Base-by-base conservation (phyloP, 768 basidiomycete genomes). In the Auricularia cornea region DNA sequence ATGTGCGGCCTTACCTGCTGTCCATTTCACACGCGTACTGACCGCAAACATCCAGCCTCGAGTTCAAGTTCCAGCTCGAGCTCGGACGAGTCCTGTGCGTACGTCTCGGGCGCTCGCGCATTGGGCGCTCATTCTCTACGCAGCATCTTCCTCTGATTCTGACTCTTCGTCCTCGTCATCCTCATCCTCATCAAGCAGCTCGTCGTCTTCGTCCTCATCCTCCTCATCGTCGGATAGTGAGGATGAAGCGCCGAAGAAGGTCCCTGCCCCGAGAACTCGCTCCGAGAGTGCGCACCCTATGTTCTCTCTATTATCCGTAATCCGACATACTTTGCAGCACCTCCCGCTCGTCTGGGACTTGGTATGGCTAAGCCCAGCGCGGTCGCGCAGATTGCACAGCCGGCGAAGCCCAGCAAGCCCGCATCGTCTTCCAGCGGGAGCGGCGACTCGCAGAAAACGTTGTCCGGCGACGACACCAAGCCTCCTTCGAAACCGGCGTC, bases 11-110 rank as follows among this genome's bases (percentile, higher is more conserved):
- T n/a, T n/a, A n/a, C n/a, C n/a, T n/a, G n/a, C n/a, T n/a, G n/a
- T n/a, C n/a, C 35, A 38, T 38, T 38, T 38, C 35, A 38, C 35
- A 38, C 8, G 10, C 10, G 35, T 14, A 14, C 35, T 38, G 35
- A 38, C 16, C 35, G 16, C 35, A 38, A 8, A 60, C 67, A 70
- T 52, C 38, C 69, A 59, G 67, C 72, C 29, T 70, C 72, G 1
- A 72, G 63, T 65, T 72, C 72, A 1, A 72, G 63, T 65, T 72
- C 72, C 28, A 67, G 67, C 61, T 74, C 73, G 18, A 59, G 38
- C 44, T 59, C 59, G 16, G 62, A 62, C 35, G 61, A 66, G 38
- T 31, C 5, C 31, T 11, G 12, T n/a, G 33, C 51, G 61, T 52
- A 35, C 63, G 41, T 48, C 12, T 60, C 51, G 20, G 30, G 31